Base-by-base conservation (phyloP, 2,329 filamentous ascomycete genomes). In the Tolypocladium tundrense region DNA sequence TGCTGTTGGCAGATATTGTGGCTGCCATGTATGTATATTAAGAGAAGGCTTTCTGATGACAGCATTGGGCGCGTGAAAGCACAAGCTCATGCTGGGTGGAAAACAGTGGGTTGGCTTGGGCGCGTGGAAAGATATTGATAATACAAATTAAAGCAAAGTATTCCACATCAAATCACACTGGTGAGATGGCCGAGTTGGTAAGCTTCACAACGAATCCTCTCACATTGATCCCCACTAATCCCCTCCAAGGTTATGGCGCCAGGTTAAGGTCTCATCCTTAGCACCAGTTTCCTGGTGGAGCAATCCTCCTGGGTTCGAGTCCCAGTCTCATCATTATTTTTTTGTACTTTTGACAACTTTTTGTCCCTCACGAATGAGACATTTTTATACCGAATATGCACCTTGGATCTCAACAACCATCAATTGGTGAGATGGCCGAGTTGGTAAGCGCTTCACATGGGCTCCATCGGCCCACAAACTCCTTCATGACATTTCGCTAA, bases 271-370 rank as follows among this genome's bases (percentile, higher is more conserved):
- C 40, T 13, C 11, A 43, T 31, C 40, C 42, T 41, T 48, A 56
- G 33, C 55, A 50, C 33, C 53, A 53, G 53, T 54, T 63, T 70
- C 68, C 67, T 70, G 67, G 27, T 56, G 55, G 55, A 56, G 55
- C 55, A 56, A 57, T 57, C 55, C 55, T 57, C 55, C 55, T 57
- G 68, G 68, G 68, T 70, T 70, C 68, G 66, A 71, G 67, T 70
- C 68, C 68, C 67, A 68, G 67, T 70, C 67, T 68, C 63, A 65
- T 69, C 67, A 66, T 37, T 19, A 2, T 54, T 56, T 21, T 55
- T 60, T 58, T 19, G 27, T 8, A 3, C 3, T 50, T 33, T 33
- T 61, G 53, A 59, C 60, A 62, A 65, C 64, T 66, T 64, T 62
- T 16, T 10, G 8, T 19, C 4, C 19, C 16, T 33, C 24, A 35